These are phyloP conservation scores for Saccharomycopsis guyanensis DNA, from an alignment of 805 yeast genomes.

Conservation along the genomic window DNA sequence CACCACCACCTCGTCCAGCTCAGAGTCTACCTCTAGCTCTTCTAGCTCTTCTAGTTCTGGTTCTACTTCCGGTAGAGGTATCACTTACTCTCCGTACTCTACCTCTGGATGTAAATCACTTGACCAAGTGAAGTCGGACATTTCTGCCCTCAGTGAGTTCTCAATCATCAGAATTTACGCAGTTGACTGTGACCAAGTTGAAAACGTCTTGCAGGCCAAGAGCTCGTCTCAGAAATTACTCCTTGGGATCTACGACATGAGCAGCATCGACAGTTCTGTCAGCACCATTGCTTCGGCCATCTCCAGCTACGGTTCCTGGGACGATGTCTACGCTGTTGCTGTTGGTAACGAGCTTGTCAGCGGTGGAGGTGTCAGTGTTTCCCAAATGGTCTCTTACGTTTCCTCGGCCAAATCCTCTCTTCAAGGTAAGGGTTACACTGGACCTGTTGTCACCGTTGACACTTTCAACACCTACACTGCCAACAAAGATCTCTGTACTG, in stretches of 20 bases:
- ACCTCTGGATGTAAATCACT: constrained; percentile 48
- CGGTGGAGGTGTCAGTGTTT: constrained; percentile 38
- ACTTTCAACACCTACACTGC: constrained; percentile 47
- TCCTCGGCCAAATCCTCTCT: constrained; percentile 39
- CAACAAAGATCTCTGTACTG: constrained; percentile 44
- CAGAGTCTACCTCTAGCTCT: constrained; percentile 1
- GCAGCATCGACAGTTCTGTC: constrained; percentile 39
- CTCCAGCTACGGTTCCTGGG: constrained; percentile 38
- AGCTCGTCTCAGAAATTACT: constrained; percentile 41
- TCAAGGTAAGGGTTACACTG: constrained; percentile 39
- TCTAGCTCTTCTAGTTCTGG: constrained; percentile 26
- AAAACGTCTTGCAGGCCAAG: constrained; percentile 42
- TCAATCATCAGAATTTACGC: constrained; percentile 52
- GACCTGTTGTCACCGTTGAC: constrained; percentile 53
- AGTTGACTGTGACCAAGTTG: constrained; percentile 52
- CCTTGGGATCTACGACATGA: constrained; percentile 51
- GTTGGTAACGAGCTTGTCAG: constrained; percentile 61
- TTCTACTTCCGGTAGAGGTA: constrained; percentile 37
- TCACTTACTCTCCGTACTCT: constrained; percentile 60
- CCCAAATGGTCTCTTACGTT: constrained; percentile 41
- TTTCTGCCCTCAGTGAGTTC: constrained; percentile 36
- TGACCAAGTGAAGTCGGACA: constrained; percentile 38
- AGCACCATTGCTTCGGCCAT: constrained; percentile 26
- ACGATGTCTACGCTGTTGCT: constrained; percentile 47
- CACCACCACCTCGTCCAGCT: not conserved